A percentile compares a stretch with the other conserved stretches of the same genome.
Evolutionary conservation across 2,329 filamentous ascomycete genomes (phyloP).

Genomic region (Gaeumannomyces sp.): DNA sequence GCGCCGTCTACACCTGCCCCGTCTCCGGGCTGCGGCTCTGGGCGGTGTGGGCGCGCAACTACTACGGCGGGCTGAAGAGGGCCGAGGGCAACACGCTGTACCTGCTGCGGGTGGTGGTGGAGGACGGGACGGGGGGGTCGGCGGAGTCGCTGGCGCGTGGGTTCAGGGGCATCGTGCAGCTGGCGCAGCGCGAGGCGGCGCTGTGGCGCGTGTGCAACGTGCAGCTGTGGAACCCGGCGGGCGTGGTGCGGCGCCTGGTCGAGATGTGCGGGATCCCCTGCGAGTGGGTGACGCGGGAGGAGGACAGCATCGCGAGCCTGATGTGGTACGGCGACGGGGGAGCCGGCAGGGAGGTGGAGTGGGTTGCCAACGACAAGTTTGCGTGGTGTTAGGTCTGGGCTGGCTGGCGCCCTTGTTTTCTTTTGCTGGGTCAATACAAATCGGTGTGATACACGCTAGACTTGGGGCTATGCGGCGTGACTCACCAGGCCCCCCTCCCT

Average conservation of each 20-base stretch:
- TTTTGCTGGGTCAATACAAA: neutral
- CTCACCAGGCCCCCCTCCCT: too few relatives aligned
- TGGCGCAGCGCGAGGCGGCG: slow-evolving; percentile 64
- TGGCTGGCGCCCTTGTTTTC: too few relatives aligned
- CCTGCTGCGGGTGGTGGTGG: slow-evolving; percentile 60
- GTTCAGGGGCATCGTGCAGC: slow-evolving; percentile 56
- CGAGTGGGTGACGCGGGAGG: slow-evolving; percentile 49
- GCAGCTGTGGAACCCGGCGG: slow-evolving; percentile 77
- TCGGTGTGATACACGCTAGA: too few relatives aligned
- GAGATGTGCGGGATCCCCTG: slow-evolving; percentile 42
- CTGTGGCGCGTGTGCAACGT: slow-evolving; percentile 66
- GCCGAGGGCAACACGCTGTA: slow-evolving; percentile 61
- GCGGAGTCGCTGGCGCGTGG: slow-evolving; percentile 40
- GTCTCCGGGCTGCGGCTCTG: slow-evolving; percentile 54
- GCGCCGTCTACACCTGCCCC: slow-evolving; percentile 58
- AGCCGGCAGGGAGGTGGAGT: slow-evolving; percentile 52
- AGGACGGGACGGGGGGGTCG: slow-evolving; percentile 33
- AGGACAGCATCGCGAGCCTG: slow-evolving; percentile 63
- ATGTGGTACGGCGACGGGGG: slow-evolving; percentile 55
- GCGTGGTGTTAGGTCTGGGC: slow-evolving; percentile 59
- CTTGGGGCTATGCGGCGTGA: too few relatives aligned
- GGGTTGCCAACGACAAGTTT: slow-evolving; percentile 73
- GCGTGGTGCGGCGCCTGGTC: slow-evolving; percentile 42
- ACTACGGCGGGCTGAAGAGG: slow-evolving; percentile 48
- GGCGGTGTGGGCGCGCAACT: slow-evolving; percentile 67